Conservation (phyloP, 805 yeast genomes). For the Saturnispora quitensis region DNA sequence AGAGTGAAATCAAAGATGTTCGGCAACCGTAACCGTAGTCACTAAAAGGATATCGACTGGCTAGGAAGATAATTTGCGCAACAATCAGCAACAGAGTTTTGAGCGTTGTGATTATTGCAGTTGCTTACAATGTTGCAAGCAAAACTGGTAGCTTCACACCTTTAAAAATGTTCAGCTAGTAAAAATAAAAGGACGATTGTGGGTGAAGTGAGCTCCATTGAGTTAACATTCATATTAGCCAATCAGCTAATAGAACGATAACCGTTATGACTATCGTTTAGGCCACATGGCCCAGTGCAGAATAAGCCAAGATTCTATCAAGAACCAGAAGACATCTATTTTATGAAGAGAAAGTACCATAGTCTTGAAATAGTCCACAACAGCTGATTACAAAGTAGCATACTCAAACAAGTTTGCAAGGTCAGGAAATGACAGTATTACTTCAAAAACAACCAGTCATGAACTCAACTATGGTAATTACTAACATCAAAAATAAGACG, state of each 20-base stretch:
- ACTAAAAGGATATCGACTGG: neutral
- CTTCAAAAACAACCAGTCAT: neutral
- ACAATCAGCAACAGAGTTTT: neutral
- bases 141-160: slow-evolving; percentile 11
- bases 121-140: neutral
- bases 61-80: neutral
- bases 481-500: neutral
- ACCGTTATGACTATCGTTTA: slow-evolving; percentile 21
- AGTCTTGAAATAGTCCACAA: neutral
- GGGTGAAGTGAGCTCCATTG: slow-evolving; percentile 24
- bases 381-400: neutral
- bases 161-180: slow-evolving; percentile 17
- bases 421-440: neutral
- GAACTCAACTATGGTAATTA: neutral
- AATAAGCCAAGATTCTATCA: slow-evolving; percentile 12
- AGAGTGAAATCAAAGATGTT: neutral
- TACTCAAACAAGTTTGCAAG: slow-evolving; percentile 3
- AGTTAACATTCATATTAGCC: slow-evolving; percentile 12
- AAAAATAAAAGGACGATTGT: slow-evolving; percentile 12
- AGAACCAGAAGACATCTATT: neutral
- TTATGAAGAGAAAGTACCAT: neutral
- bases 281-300: slow-evolving; percentile 16
- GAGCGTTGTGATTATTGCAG: neutral
- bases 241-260: slow-evolving; percentile 7
- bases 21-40: no score